Percentiles rank a stretch among this genome's conserved stretches.
phyloP scores from a whole-genome alignment of 495 filamentous ascomycete species.

The Xylaria telfairii region DNA sequence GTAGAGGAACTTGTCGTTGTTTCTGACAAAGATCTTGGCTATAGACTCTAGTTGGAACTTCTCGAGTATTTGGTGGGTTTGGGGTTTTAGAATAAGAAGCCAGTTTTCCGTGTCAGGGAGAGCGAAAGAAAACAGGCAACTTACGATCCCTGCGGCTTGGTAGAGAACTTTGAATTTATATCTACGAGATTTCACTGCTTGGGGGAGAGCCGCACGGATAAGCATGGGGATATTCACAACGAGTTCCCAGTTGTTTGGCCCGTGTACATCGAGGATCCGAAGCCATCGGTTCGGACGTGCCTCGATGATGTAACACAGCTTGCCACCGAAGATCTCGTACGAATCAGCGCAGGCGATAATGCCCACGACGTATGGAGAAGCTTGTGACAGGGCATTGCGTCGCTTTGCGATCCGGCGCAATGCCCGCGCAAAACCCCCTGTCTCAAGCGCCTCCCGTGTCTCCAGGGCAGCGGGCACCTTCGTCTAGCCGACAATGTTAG shows the following conservation, averaged over 20 bases:
- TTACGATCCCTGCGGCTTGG: constrained; percentile 66
- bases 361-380: constrained; percentile 65
- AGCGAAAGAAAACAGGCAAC: constrained; percentile 57
- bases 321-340: constrained; percentile 68
- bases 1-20: constrained; percentile 68
- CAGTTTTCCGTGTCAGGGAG: constrained; percentile 48
- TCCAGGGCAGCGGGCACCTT: constrained; percentile 64
- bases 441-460: constrained; percentile 56
- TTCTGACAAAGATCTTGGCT: constrained; percentile 70
- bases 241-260: constrained; percentile 56
- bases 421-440: constrained; percentile 59
- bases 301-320: constrained; percentile 64
- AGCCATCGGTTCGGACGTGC: constrained; percentile 53
- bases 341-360: constrained; percentile 64
- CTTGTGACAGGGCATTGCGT: constrained; percentile 65
- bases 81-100: constrained; percentile 67
- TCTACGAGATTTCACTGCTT: constrained; percentile 41
- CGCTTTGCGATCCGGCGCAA: constrained; percentile 66
- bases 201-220: constrained; percentile 41
- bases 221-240: constrained; percentile 63
- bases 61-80: constrained; percentile 47
- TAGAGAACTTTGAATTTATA: constrained; percentile 64
- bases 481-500: constrained; percentile 48
- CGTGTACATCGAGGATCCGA: constrained; percentile 68
- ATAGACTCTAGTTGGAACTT: constrained; percentile 51